Evolutionary conservation across 345 rosid species (phyloP).

Genomic region (Physaria fendleri): DNA sequence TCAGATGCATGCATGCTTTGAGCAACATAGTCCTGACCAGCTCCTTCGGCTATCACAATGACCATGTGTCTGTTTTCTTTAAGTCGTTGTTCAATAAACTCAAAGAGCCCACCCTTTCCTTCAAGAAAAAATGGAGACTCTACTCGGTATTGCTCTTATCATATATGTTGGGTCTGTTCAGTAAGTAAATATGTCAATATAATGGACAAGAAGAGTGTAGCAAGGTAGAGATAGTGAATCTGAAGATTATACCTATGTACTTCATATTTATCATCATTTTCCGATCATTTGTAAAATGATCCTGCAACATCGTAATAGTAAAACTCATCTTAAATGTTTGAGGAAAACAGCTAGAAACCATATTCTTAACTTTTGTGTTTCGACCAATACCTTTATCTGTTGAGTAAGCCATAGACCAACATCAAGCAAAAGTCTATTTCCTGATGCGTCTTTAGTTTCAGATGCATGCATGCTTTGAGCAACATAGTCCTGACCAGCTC

Average conservation of each 20-base stretch:
- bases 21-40: slow-evolving; percentile 82
- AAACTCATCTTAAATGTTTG: background rate
- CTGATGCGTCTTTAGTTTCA: no score
- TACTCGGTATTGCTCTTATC: slow-evolving; percentile 92
- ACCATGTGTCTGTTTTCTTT: slow-evolving; percentile 81
- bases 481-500: no score
- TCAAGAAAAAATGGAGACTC: slow-evolving; percentile 92
- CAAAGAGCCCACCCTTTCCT: slow-evolving; percentile 84
- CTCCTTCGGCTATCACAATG: slow-evolving; percentile 92
- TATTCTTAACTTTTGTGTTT: background rate
- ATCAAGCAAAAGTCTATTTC: slow-evolving; percentile 80
- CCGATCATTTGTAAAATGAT: slow-evolving; percentile 56
- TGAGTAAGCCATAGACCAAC: slow-evolving; percentile 87
- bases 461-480: no score
- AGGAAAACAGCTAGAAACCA: background rate
- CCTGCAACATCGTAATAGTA: slow-evolving; percentile 39
- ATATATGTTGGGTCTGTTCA: slow-evolving; percentile 86
- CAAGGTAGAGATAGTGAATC: background rate
- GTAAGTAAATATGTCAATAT: background rate
- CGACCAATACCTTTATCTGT: slow-evolving; percentile 59
- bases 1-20: slow-evolving; percentile 41
- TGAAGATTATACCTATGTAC: slow-evolving; percentile 64
- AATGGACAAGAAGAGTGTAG: background rate
- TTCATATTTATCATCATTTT: slow-evolving; percentile 77
- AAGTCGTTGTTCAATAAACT: slow-evolving; percentile 64